A percentile compares a stretch with the other conserved stretches of the same genome.
phyloP scores from a whole-genome alignment of 2,329 filamentous ascomycete species.

The Zalaria sp. region DNA sequence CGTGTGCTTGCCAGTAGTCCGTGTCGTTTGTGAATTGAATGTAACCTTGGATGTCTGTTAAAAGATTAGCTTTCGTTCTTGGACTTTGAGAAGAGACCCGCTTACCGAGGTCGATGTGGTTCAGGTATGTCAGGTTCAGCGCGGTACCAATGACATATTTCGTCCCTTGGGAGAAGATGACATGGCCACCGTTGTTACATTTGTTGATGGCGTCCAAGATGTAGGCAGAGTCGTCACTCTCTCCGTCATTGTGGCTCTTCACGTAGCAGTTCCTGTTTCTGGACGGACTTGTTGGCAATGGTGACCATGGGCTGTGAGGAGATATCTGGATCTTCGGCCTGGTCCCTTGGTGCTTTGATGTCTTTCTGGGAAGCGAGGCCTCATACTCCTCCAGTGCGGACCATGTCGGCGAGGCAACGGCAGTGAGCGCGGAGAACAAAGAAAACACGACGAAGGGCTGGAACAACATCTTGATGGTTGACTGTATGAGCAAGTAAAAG shows the following conservation, averaged over 20 bases:
- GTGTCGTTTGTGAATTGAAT: slow-evolving; percentile 53
- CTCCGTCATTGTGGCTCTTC: slow-evolving; percentile 21
- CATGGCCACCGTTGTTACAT: slow-evolving; percentile 50
- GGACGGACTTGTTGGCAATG: slow-evolving; percentile 19
- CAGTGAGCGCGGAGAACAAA: slow-evolving; percentile 9
- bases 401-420: slow-evolving; percentile 12
- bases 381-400: slow-evolving; percentile 15
- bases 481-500: background rate
- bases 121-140: slow-evolving; percentile 50
- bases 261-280: slow-evolving; percentile 25
- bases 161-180: slow-evolving; percentile 41
- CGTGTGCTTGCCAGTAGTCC: slow-evolving; percentile 52
- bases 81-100: slow-evolving; percentile 1
- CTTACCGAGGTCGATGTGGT: slow-evolving; percentile 47
- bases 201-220: slow-evolving; percentile 41
- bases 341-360: slow-evolving; percentile 10
- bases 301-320: slow-evolving; percentile 21
- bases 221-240: slow-evolving; percentile 34
- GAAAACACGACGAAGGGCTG: slow-evolving; percentile 1
- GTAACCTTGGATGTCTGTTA: slow-evolving; percentile 40
- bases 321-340: slow-evolving; percentile 19
- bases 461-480: slow-evolving; percentile 3
- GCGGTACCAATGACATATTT: slow-evolving; percentile 50
- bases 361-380: slow-evolving; percentile 7
- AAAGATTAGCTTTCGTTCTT: slow-evolving; percentile 3